Evolutionary conservation across 2,329 filamentous ascomycete species (phyloP), one percentile per base, ranked within the genome.

Genomic region (Botrytis porri): DNA sequence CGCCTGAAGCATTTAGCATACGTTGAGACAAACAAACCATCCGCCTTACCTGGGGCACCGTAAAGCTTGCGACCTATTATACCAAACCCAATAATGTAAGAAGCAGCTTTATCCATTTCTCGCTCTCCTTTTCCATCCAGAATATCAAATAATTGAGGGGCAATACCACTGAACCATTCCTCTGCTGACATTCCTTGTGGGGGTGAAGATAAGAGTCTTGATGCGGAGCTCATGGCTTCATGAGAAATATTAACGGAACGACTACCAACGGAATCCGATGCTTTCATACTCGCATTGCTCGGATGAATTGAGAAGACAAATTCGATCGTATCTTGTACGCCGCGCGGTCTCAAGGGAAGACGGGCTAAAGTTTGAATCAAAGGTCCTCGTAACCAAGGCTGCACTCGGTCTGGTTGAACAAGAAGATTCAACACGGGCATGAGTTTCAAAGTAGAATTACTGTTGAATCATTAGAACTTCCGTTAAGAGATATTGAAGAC

Each of bases 291-390:
- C 16, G 75, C 71, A 63, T 74, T 79, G 48, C 78, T 81, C 0
- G 90, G 88, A 74, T 92, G 90, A 10, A 92, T 88, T 1, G 90
- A 86, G 73, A 92, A 91, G 51, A 93, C 85, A 78, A 93, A 93
- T 78, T 93, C 91, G 74, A 93, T 84, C 0, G 89, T 91, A 39
- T 88, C 86, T 48, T 91, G 86, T 22, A 93, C 89, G 29, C 91
- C 91, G 74, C 88, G 86, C 3, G 83, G 82, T 6, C 90, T 85
- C 39, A 92, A 83, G 1, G 91, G 91, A 16, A 93, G 78, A 20
- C 84, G 79, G 1, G 90, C 88, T 62, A 93, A 84, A 20, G 87
- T 84, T 73, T 84, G 84, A 76, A 90, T 84, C 2, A 93, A 79
- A 60, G 85, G 84, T 29, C 84, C 76, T 61, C 86, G 87, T n/a